A percentile compares a stretch with the other conserved stretches of the same genome.
phyloP scores from a whole-genome alignment of 441 rosid species.

The Adansonia gregorii region DNA sequence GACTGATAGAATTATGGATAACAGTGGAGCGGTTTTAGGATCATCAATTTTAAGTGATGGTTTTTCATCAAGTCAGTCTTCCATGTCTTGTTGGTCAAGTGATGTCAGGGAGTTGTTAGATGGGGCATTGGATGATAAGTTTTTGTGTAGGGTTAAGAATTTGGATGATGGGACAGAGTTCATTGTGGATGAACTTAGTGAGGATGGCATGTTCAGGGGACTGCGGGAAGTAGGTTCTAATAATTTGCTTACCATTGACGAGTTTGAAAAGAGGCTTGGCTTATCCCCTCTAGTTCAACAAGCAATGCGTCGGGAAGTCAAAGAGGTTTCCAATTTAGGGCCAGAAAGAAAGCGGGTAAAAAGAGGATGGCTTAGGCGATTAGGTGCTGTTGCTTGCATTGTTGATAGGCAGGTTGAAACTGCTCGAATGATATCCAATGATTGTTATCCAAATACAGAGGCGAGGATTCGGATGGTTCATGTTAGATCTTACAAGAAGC shows the following conservation, averaged over 20 bases:
- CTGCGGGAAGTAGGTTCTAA: constrained; percentile 38
- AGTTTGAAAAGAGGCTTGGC: constrained; percentile 36
- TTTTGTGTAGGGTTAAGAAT: constrained; percentile 35
- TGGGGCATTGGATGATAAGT: constrained; percentile 35
- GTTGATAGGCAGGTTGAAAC: constrained; percentile 36
- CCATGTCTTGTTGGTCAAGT: constrained; percentile 39
- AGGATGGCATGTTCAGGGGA: constrained; percentile 34
- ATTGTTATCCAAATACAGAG: constrained; percentile 21
- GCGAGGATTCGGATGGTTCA: constrained; percentile 35
- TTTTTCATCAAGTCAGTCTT: constrained; percentile 44
- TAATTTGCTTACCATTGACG: constrained; percentile 32
- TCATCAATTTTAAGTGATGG: constrained; percentile 36
- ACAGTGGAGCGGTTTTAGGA: constrained; percentile 43
- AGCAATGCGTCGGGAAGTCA: constrained; percentile 32
- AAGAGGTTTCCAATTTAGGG: constrained; percentile 20
- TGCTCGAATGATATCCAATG: constrained; percentile 12
- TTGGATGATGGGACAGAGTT: constrained; percentile 43
- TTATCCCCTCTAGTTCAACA: constrained; percentile 34
- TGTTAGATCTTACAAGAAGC: constrained; percentile 43
- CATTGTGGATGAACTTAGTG: constrained; percentile 35
- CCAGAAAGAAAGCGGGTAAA: constrained; percentile 30
- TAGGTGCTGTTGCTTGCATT: constrained; percentile 43
- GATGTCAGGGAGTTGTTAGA: constrained; percentile 40
- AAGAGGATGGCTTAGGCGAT: constrained; percentile 46
- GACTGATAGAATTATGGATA: constrained; percentile 39